A percentile compares a stretch with the other conserved stretches of the same genome.
These are phyloP conservation scores for Neopestalotiopsis sp. DNA, from an alignment of 2,329 filamentous ascomycete species.

Conservation along the genomic window DNA sequence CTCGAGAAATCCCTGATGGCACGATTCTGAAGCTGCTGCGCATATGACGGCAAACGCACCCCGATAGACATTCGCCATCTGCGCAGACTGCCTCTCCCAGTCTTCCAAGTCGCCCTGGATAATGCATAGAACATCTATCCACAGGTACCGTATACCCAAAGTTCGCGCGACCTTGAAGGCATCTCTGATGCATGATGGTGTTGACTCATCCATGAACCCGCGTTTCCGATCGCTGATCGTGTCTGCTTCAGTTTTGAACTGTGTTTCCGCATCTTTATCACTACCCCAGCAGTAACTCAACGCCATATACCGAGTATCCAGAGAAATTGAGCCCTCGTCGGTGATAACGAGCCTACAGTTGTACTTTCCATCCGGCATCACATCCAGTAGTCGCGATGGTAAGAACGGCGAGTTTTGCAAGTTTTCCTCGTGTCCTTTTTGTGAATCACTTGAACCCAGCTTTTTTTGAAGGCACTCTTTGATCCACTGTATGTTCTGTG, in stretches of 20 bases:
- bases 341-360: not conserved
- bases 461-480: not conserved
- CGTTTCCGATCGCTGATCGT: not conserved
- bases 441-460: not conserved
- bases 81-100: constrained; percentile 18
- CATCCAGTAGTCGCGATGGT: not conserved
- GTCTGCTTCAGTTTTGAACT: not conserved
- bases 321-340: not conserved
- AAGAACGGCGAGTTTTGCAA: not conserved
- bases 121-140: constrained; percentile 25
- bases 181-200: not conserved
- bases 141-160: constrained; percentile 19
- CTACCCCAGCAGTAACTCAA: constrained; percentile 19
- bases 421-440: too few species aligned
- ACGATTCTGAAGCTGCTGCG: not conserved
- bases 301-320: not conserved
- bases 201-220: not conserved
- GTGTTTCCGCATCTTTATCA: not conserved
- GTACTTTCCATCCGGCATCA: not conserved
- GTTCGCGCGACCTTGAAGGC: constrained; percentile 16
- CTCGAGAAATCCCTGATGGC: not conserved
- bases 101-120: constrained; percentile 21
- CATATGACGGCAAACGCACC: constrained; percentile 19
- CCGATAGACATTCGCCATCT: constrained; percentile 27
- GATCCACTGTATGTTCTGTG: not conserved